A percentile compares a stretch with the other conserved stretches of the same genome.
phyloP scores from a whole-genome alignment of 495 filamentous ascomycete species.

The Parachaetomium inaequale region DNA sequence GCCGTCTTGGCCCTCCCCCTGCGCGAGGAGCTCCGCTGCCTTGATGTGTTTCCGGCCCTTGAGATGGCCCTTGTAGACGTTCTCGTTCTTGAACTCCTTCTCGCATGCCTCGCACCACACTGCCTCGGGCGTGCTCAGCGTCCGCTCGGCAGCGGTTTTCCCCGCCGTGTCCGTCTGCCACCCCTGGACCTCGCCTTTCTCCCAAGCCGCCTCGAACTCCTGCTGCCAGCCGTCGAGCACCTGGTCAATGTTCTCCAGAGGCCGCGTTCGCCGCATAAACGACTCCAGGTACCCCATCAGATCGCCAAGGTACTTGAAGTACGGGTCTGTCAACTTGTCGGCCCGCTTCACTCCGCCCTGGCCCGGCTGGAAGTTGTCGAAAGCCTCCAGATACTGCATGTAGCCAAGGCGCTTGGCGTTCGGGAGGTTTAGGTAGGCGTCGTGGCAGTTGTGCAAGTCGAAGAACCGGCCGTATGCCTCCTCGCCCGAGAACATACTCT shows the following conservation, averaged over 20 bases:
- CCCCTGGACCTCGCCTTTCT: slow-evolving; percentile 68
- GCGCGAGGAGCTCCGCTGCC: slow-evolving; percentile 59
- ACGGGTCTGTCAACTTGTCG: slow-evolving; percentile 85
- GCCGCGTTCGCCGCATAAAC: slow-evolving; percentile 75
- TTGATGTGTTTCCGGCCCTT: slow-evolving; percentile 88
- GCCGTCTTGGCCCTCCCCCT: slow-evolving; percentile 33
- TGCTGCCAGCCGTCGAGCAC: slow-evolving; percentile 69
- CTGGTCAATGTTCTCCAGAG: slow-evolving; percentile 78
- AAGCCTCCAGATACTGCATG: slow-evolving; percentile 83
- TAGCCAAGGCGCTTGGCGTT: slow-evolving; percentile 79
- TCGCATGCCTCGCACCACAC: slow-evolving; percentile 87
- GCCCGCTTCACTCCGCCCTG: slow-evolving; percentile 64
- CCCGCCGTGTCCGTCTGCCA: slow-evolving; percentile 64
- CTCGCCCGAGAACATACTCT: slow-evolving; percentile 92
- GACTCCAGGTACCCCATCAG: slow-evolving; percentile 78
- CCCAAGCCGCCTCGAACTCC: slow-evolving; percentile 83
- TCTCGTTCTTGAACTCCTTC: slow-evolving; percentile 92
- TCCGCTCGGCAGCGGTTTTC: slow-evolving; percentile 36
- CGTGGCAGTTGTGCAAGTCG: slow-evolving; percentile 78
- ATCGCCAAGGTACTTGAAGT: slow-evolving; percentile 82
- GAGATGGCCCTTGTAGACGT: slow-evolving; percentile 87
- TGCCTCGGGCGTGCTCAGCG: slow-evolving; percentile 62
- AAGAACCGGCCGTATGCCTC: slow-evolving; percentile 88
- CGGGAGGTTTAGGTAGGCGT: slow-evolving; percentile 84
- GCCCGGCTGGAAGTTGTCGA: slow-evolving; percentile 79